Conservation (phyloP, 2,329 filamentous ascomycete genomes). For the Colletotrichum sidae region DNA sequence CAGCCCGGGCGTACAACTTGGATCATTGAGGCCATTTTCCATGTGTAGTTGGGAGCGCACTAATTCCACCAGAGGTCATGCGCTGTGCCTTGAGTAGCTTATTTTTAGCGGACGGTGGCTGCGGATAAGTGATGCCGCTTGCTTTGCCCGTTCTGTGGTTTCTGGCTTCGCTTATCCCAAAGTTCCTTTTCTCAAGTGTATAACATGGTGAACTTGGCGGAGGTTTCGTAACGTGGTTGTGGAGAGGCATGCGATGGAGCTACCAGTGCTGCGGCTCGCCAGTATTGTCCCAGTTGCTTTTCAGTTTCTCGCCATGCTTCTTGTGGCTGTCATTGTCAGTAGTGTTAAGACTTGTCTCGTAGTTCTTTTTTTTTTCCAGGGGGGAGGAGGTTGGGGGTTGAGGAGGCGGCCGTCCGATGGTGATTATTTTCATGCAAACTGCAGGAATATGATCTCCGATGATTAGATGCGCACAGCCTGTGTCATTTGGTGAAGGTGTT, state of each 20-base stretch:
- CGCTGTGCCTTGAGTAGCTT: conserved; percentile 22
- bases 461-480: conserved; percentile 24
- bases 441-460: conserved; percentile 23
- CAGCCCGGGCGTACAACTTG: no score
- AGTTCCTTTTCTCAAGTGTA: conserved; percentile 23
- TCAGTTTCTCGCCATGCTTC: no score
- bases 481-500: conserved; percentile 13
- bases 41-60: conserved; percentile 7
- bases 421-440: not conserved
- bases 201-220: conserved; percentile 7
- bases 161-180: not conserved
- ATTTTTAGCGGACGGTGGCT: conserved; percentile 29
- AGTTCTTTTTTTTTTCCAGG: no score
- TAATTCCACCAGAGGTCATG: not conserved
- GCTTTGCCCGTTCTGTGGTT: conserved; percentile 13
- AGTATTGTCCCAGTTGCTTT: not conserved
- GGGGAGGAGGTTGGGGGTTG: not conserved
- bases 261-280: no score
- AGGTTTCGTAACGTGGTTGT: not conserved
- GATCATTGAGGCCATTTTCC: no score
- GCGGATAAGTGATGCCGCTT: conserved; percentile 29
- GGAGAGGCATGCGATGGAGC: no score
- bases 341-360: no score
- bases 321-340: no score
- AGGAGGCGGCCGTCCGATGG: not conserved